These are phyloP conservation scores for Umbilicus rupestris DNA, from an alignment of 164 flowering plant species.

Conservation along the genomic window DNA sequence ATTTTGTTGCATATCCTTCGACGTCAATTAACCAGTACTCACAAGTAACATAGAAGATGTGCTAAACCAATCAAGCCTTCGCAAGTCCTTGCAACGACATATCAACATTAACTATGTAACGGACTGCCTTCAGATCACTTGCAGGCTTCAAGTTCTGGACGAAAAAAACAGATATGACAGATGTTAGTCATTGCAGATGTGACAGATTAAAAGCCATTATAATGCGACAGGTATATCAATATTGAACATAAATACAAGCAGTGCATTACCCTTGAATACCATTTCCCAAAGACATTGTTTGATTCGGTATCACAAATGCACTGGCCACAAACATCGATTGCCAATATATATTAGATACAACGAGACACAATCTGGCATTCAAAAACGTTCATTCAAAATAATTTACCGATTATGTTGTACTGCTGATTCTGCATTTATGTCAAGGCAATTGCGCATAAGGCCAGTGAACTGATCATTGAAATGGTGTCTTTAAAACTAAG, in stretches of 20 bases:
- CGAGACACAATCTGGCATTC: background rate
- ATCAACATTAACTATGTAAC: constrained; percentile 17
- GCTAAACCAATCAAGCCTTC: background rate
- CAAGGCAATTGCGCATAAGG: background rate
- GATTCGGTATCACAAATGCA: background rate
- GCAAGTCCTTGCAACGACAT: constrained; percentile 1
- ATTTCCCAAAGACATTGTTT: constrained; percentile 13
- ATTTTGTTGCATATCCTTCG: background rate
- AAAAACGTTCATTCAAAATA: background rate
- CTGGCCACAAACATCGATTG: constrained; percentile 11
- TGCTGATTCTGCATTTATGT: background rate
- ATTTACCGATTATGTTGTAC: background rate
- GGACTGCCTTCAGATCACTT: constrained; percentile 18
- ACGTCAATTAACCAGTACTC: background rate
- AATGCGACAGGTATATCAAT: background rate
- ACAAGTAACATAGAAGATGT: background rate
- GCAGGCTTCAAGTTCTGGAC: constrained; percentile 43
- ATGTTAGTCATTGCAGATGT: background rate
- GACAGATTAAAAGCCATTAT: background rate
- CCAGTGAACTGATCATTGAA: constrained; percentile 13
- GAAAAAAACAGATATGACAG: background rate
- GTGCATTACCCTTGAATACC: constrained; percentile 28
- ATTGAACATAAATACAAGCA: too few relatives aligned
- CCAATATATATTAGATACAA: background rate
- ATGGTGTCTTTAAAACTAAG: constrained; percentile 32